phyloP scores from a whole-genome alignment of 805 yeast genomes.

The Debaryomyces prosopidis region DNA sequence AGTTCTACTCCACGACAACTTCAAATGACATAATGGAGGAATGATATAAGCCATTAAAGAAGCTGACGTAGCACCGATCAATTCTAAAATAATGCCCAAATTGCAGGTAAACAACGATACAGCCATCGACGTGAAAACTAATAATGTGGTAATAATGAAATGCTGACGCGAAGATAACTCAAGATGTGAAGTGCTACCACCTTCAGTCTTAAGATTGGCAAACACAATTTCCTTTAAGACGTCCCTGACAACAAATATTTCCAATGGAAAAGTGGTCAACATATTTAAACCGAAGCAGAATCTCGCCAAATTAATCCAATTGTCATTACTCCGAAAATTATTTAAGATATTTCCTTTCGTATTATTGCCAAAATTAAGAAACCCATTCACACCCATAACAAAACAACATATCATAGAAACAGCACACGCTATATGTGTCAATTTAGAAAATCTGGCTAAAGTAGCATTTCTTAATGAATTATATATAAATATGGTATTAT shows the following conservation, averaged over 20 bases:
- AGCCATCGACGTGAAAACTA: constrained; percentile 70
- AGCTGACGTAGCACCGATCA: constrained; percentile 92
- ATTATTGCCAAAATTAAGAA: constrained; percentile 67
- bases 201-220: constrained; percentile 14
- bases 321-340: constrained; percentile 77
- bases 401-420: constrained; percentile 80
- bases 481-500: constrained; percentile 86
- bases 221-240: constrained; percentile 68
- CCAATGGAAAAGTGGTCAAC: constrained; percentile 90
- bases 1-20: constrained; percentile 51
- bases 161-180: constrained; percentile 54
- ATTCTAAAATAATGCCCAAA: constrained; percentile 83
- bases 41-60: constrained; percentile 88
- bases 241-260: constrained; percentile 86
- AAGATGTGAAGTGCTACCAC: constrained; percentile 33
- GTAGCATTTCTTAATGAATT: constrained; percentile 80
- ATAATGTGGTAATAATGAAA: constrained; percentile 58
- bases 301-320: constrained; percentile 80
- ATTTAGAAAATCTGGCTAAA: constrained; percentile 65
- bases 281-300: constrained; percentile 89
- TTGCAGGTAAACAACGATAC: constrained; percentile 82
- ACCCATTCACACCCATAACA: constrained; percentile 78
- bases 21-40: constrained; percentile 82
- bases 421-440: constrained; percentile 82
- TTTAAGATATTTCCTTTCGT: constrained; percentile 88